Percentiles rank a stretch among this genome's conserved stretches.
phyloP scores from a whole-genome alignment of 192 early-diverging fungal genomes.

The Neocallimastix lanati region DNA sequence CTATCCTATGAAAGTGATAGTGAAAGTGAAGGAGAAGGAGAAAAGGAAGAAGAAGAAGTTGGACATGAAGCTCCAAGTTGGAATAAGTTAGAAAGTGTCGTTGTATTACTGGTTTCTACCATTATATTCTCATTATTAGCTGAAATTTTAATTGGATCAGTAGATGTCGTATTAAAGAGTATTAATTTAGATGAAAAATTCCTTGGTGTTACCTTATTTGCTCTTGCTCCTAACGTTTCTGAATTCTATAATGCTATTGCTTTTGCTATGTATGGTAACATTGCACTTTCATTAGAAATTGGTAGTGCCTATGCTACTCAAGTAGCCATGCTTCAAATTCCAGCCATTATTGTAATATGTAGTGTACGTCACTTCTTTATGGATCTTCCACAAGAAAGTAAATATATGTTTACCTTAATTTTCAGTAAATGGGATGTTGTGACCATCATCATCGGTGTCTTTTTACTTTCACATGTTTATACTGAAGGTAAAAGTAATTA shows the following conservation, averaged over 20 bases:
- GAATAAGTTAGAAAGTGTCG: slow-evolving; percentile 56
- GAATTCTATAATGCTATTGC: slow-evolving; percentile 86
- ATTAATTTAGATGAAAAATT: slow-evolving; percentile 60
- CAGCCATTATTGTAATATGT: slow-evolving; percentile 52
- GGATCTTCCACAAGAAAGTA: slow-evolving; percentile 3
- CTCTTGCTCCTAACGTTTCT: slow-evolving; percentile 84
- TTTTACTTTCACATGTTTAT: slow-evolving; percentile 58
- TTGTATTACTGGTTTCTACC: slow-evolving; percentile 66
- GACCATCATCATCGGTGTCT: slow-evolving; percentile 32
- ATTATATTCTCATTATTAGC: slow-evolving; percentile 73
- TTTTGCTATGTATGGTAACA: slow-evolving; percentile 80
- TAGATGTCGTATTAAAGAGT: slow-evolving; percentile 55
- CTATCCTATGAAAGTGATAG: slow-evolving; percentile 19
- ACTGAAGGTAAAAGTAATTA: slow-evolving; percentile 92
- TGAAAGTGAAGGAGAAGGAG: slow-evolving; percentile 36
- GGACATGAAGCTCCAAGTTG: slow-evolving; percentile 90
- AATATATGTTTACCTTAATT: slow-evolving; percentile 35
- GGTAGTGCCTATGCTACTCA: slow-evolving; percentile 91
- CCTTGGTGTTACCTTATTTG: slow-evolving; percentile 83
- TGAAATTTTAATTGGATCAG: slow-evolving; percentile 78
- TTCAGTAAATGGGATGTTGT: slow-evolving; percentile 55
- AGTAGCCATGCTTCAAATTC: slow-evolving; percentile 86
- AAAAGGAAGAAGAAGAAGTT: slow-evolving; percentile 22
- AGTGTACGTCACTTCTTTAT: slow-evolving; percentile 8
- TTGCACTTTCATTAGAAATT: slow-evolving; percentile 71